Conservation (phyloP, 306 rosid species). For the Ammopiptanthus mongolicus region DNA sequence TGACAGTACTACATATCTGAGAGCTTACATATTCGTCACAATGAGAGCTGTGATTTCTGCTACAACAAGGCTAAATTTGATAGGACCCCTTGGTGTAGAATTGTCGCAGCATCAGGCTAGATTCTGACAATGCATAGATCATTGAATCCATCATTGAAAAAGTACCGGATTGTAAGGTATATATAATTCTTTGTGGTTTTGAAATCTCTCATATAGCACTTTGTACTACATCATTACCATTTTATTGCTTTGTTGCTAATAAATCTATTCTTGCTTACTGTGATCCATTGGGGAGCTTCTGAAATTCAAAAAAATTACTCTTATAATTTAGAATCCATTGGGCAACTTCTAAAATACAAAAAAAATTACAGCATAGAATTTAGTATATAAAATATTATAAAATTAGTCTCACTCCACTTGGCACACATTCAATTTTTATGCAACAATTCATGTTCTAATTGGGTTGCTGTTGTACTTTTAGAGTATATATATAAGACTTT, state of each 20-base stretch:
- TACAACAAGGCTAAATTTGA: too few species aligned
- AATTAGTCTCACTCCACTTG: neutral
- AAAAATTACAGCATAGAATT: neutral
- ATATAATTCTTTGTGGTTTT: too few species aligned
- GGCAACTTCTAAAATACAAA: neutral
- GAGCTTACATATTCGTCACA: too few species aligned
- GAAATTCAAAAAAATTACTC: neutral
- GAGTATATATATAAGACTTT: neutral
- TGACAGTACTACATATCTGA: too few species aligned
- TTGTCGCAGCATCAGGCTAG: too few species aligned
- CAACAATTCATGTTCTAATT: neutral
- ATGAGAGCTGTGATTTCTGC: too few species aligned
- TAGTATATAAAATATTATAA: neutral
- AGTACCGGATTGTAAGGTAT: too few species aligned
- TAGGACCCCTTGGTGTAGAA: too few species aligned
- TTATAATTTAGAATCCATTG: neutral
- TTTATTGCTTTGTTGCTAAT: too few species aligned
- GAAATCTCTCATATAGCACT: constrained; percentile 3
- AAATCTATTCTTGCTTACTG: neutral
- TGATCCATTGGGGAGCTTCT: too few species aligned
- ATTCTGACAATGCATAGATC: too few species aligned
- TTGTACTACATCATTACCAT: neutral
- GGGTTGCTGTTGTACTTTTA: neutral
- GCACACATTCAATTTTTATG: neutral
- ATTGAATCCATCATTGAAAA: too few species aligned